Evolutionary conservation across 371 early-diverging fungal species (phyloP).

Genomic region (Cokeromyces recurvatus): DNA sequence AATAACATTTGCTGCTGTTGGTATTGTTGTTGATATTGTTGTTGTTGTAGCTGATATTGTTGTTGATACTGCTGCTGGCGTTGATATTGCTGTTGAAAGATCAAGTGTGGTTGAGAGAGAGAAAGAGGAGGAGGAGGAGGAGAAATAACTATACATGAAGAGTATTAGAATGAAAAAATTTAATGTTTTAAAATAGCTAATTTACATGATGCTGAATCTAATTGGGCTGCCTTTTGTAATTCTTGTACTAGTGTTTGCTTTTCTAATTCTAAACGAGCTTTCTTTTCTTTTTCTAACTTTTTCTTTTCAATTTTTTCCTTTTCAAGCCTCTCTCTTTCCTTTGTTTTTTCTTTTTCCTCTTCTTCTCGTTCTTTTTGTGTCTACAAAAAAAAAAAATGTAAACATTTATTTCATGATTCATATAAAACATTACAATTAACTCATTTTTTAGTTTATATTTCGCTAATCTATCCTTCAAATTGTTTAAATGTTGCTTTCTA

Average conservation of each 20-base stretch:
- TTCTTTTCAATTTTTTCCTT: constrained; percentile 20
- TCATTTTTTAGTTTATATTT: constrained; percentile 13
- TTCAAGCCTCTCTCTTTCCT: too few relatives aligned
- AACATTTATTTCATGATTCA: not conserved
- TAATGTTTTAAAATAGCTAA: too few relatives aligned
- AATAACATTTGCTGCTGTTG: constrained; percentile 1
- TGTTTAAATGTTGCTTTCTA: not conserved
- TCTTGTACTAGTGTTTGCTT: constrained; percentile 13
- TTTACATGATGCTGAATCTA: too few relatives aligned
- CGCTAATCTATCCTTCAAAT: constrained; percentile 14
- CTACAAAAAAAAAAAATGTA: constrained; percentile 30
- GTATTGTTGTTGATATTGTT: not conserved
- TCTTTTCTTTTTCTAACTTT: constrained; percentile 14
- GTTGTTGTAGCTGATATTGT: not conserved
- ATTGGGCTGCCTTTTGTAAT: constrained; percentile 9
- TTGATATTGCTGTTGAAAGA: not conserved
- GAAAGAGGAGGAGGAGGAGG: too few relatives aligned
- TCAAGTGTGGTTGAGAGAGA: not conserved
- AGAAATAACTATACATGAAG: too few relatives aligned
- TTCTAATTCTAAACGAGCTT: constrained; percentile 14
- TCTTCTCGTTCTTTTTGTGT: constrained; percentile 42
- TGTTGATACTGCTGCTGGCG: not conserved
- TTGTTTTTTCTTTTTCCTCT: constrained; percentile 32
- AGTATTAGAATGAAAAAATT: too few relatives aligned
- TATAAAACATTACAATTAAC: constrained; percentile 12